Evolutionary conservation across 106 monocot genomes (phyloP).

Genomic region (Triglochin maritima): DNA sequence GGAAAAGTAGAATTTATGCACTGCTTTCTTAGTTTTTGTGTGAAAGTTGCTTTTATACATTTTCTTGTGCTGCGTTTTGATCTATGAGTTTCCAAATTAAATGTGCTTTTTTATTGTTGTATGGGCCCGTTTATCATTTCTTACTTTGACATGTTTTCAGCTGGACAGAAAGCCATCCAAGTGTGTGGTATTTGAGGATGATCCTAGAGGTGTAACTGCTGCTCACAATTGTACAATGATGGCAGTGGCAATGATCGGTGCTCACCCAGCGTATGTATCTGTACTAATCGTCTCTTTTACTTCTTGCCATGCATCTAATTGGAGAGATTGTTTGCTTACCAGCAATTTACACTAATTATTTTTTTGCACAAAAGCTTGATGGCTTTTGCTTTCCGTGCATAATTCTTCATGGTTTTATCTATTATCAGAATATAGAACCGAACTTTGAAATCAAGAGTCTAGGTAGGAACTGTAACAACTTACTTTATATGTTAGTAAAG

Average conservation of each 20-base stretch:
- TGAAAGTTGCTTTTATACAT: background rate
- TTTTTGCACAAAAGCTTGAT: too few relatives aligned
- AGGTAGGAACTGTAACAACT: too few relatives aligned
- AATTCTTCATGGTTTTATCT: background rate
- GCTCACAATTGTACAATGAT: constrained; percentile 99
- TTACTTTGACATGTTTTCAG: constrained; percentile 19
- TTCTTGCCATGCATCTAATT: too few relatives aligned
- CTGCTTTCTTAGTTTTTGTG: background rate
- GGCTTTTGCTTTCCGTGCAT: too few relatives aligned
- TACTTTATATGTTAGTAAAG: too few relatives aligned
- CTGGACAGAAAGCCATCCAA: constrained; percentile 90
- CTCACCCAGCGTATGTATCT: constrained; percentile 76
- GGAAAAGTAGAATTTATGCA: background rate
- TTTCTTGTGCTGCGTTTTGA: background rate
- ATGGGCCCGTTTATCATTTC: background rate
- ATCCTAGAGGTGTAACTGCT: constrained; percentile 89
- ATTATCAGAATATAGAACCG: background rate
- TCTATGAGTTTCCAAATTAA: background rate
- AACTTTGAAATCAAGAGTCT: background rate
- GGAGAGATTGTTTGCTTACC: too few relatives aligned
- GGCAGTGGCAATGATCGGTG: constrained; percentile 87
- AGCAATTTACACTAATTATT: too few relatives aligned
- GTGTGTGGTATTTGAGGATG: constrained; percentile 97
- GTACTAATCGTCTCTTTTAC: too few relatives aligned
- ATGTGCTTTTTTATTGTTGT: background rate